phyloP scores from a whole-genome alignment of 2,329 filamentous ascomycete genomes.

The Verticillium tricorpus region DNA sequence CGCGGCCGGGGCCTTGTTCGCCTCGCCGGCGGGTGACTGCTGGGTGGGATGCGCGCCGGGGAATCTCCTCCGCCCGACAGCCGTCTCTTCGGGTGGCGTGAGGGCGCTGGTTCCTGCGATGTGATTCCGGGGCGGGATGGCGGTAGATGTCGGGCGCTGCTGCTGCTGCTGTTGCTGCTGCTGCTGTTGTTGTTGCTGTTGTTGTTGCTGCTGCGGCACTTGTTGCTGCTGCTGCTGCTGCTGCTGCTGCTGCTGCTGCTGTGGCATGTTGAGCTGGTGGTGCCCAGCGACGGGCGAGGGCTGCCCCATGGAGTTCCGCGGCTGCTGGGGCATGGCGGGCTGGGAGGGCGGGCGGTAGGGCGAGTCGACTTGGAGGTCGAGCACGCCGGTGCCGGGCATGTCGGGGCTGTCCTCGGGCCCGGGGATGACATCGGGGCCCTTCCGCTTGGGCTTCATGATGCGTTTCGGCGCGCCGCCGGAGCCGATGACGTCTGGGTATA shows the following conservation, averaged over 20 bases:
- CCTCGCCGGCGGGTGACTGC: constrained; percentile 2
- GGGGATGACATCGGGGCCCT: constrained; percentile 40
- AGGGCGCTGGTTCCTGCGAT: constrained; percentile 39
- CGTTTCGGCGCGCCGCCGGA: constrained; percentile 56
- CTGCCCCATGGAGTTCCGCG: constrained; percentile 22
- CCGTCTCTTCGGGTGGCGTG: constrained; percentile 51
- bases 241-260: constrained; percentile 12
- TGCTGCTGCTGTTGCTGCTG: constrained; percentile 18
- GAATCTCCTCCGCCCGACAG: constrained; percentile 39
- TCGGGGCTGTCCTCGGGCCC: constrained; percentile 37
- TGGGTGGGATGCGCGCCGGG: constrained; percentile 12
- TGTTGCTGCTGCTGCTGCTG: constrained; percentile 9
- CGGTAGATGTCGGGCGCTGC: constrained; percentile 26
- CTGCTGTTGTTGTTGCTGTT: constrained; percentile 14
- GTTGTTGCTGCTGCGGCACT: constrained; percentile 12
- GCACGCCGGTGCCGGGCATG: constrained; percentile 41
- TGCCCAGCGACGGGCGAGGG: constrained; percentile 15
- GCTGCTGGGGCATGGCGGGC: constrained; percentile 15
- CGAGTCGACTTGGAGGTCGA: constrained; percentile 36
- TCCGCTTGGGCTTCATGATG: constrained; percentile 50
- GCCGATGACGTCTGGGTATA: constrained; percentile 57
- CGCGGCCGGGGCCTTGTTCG: constrained; percentile 9
- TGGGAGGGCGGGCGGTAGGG: constrained; percentile 18
- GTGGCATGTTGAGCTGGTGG: constrained; percentile 17
- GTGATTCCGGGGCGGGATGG: constrained; percentile 33